Evolutionary conservation across 441 rosid genomes (phyloP), one percentile per base, ranked within the genome.

Genomic region (Jatropha multifida): DNA sequence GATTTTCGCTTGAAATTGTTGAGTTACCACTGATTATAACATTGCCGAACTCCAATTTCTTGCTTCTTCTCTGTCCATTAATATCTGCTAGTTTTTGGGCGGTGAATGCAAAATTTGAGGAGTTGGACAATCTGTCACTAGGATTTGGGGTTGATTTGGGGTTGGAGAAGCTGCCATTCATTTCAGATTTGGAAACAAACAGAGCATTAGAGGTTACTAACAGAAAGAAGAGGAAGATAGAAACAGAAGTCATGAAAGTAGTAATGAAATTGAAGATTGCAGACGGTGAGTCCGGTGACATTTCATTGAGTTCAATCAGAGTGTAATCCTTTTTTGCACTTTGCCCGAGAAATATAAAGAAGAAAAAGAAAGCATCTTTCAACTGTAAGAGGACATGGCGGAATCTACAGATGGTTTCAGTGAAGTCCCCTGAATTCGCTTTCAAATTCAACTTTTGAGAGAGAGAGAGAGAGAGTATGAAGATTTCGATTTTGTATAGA

Each of bases 11-110:
- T 4, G 27, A 65, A 79, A 94, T 64, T 14, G 92, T 88, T 7
- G 81, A 73, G 72, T 89, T 82, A 32, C 94, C 93, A 58, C 27
- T 58, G 77, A 90, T 59, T 27, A 93, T 38, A 38, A 86, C 85
- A 11, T 40, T 78, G 55, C 62, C 62, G 13, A 72, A 59, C 79
- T 51, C 78, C 61, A 80, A 75, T 54, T 78, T 69, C 80, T 62
- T 49, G 61, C 71, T 72, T 38, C 73, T 58, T 23, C 64, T 71
- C 18, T 20, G n/a, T 37, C 40, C 51, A 2, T 60, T 0, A 49
- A 4, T 48, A 40, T 55, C 48, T 62, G n/a, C n/a, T 32, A 38
- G 14, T 9, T 11, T 42, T 4, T 23, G 42, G 41, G 59, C 10
- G 23, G 23, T 65, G 15, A 66, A 12, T 20, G 58, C 41, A 18